Evolutionary conservation across 768 basidiomycete genomes (phyloP).

Genomic region (Rhizopogon rudus): DNA sequence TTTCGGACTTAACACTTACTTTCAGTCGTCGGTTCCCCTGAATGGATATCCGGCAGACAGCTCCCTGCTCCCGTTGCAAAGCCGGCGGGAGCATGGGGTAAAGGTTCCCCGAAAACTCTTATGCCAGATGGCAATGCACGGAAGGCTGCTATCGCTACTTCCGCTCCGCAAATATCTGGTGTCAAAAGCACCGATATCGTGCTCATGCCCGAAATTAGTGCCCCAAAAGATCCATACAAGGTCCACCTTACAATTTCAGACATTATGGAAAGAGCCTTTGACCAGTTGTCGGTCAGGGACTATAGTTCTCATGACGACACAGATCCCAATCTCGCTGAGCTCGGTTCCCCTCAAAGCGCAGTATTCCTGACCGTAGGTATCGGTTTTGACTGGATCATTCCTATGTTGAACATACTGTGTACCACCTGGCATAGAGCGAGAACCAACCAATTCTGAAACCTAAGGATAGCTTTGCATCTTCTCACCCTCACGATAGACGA

Average conservation of each 20-base stretch:
- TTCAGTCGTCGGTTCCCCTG: constrained; percentile 25
- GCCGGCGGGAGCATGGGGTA: constrained; percentile 13
- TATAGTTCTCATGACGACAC: constrained; percentile 3
- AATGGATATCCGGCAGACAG: constrained; percentile 18
- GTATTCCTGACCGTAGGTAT: no score
- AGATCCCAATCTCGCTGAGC: constrained; percentile 9
- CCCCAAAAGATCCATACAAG: constrained; percentile 16
- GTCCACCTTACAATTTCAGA: constrained; percentile 20
- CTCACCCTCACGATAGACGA: no score
- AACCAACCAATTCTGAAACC: no score
- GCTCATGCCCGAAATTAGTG: constrained; percentile 19
- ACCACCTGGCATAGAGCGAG: no score
- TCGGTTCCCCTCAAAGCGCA: no score
- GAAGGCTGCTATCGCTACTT: constrained; percentile 7
- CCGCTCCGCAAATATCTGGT: not conserved
- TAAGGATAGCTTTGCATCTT: no score
- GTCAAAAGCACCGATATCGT: constrained; percentile 21
- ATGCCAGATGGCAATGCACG: constrained; percentile 18
- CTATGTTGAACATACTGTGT: no score
- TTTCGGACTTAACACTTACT: not conserved
- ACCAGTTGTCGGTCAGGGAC: constrained; percentile 16
- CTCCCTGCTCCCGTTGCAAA: not conserved
- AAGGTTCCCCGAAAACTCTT: constrained; percentile 13
- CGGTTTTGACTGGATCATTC: no score
- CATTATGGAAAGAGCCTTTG: constrained; percentile 24